Evolutionary conservation across 2,329 filamentous ascomycete species (phyloP), one percentile per base, ranked within the genome.

Genomic region (Pseudogymnoascus sp.): DNA sequence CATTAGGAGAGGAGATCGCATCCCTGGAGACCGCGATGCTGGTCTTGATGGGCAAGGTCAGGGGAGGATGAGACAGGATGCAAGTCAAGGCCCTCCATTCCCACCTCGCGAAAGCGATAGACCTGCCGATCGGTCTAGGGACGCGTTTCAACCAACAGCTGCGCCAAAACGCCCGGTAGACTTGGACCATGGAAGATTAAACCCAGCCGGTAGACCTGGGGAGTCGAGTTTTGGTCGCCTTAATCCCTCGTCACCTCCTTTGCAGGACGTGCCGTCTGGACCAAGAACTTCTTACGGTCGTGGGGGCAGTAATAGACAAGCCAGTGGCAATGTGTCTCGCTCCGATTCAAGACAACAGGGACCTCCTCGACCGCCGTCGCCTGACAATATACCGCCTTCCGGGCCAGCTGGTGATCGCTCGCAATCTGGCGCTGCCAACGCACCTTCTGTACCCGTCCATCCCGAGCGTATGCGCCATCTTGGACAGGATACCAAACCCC

Each of bases 221-320:
- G 84, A 88, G 70, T 81, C 82, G 14, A 84, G 82, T 62, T 87
- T 87, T 67, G 85, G 85, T 29, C 82, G 85, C 2, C 76, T 88
- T 58, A 86, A 83, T 65, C 74, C 80, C 1, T 78, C 59, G 76
- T 79, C 59, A 76, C 77, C 23, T 72, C 77, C 33, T 68, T 69
- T 29, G 78, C 72, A 72, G 26, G 78, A 75, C 41, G 73, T 81
- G 41, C 83, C 83, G 3, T 80, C 80, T n/a, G 84, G 82, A 1
- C 83, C 84, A 14, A 78, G 80, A 60, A 81, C 77, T 66, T 80
- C 78, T 68, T 81, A 78, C 63, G 76, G 74, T 64, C 78, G 74
- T 67, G 73, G 74, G 52, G 70, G 73, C 49, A 77, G 80, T 3
- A 71, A 64, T 26, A 61, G 29, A 39, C 76, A 76, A 43, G 74